A percentile compares a stretch with the other conserved stretches of the same genome.
phyloP scores from a whole-genome alignment of 1,284 basidiomycete species.

The Agroathelia rolfsii region DNA sequence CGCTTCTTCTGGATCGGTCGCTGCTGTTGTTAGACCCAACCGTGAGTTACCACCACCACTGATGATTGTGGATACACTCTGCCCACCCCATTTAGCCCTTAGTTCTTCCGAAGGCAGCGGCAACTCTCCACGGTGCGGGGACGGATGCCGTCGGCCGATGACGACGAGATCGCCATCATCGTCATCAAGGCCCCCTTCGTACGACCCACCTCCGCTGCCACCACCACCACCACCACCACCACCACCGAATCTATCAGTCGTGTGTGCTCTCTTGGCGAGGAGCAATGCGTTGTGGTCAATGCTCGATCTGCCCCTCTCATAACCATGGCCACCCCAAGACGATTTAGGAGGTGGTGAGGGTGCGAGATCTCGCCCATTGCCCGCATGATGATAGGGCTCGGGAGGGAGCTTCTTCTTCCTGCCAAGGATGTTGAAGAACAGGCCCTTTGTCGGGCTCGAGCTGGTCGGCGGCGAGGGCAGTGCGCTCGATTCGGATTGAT shows the following conservation, averaged over 20 bases:
- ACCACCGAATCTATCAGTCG: too few relatives aligned
- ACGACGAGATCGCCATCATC: slow-evolving; percentile 16
- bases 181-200: too few relatives aligned
- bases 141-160: slow-evolving; percentile 12
- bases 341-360: slow-evolving; percentile 1
- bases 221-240: too few relatives aligned
- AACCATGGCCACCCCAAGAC: background rate
- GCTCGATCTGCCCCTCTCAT: background rate
- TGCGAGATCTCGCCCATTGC: slow-evolving; percentile 18
- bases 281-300: slow-evolving; percentile 9
- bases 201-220: too few relatives aligned
- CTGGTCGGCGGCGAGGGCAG: background rate
- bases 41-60: slow-evolving; percentile 1
- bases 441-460: slow-evolving; percentile 17
- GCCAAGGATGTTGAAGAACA: slow-evolving; percentile 28
- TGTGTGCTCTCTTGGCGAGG: background rate
- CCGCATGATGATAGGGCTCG: too few relatives aligned
- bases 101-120: slow-evolving; percentile 2
- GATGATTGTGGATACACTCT: slow-evolving; percentile 10
- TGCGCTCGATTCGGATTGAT: slow-evolving; percentile 6
- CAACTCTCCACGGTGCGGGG: too few relatives aligned
- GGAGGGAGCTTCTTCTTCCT: slow-evolving; percentile 15
- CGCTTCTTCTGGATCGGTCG: slow-evolving; percentile 35
- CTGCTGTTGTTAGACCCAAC: too few relatives aligned
- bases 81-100: slow-evolving; percentile 30